Conservation (phyloP, 768 basidiomycete species). For the Termitomyces sp. region DNA sequence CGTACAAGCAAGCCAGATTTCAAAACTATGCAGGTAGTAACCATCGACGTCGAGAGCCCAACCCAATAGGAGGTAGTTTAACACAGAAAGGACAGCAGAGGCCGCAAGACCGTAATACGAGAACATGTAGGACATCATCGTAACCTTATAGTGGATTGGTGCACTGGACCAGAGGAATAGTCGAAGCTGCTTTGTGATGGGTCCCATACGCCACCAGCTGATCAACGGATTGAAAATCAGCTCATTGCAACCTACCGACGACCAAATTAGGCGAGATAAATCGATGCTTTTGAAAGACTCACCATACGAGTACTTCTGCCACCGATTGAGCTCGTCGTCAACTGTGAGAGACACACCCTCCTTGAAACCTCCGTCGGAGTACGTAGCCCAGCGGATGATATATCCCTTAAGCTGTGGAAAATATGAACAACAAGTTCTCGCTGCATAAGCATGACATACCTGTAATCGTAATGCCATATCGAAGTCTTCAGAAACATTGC, state of each 20-base stretch:
- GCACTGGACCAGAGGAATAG: slow-evolving; percentile 72
- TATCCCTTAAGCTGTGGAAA: slow-evolving; percentile 48
- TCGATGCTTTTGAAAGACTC: slow-evolving; percentile 8
- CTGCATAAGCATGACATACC: slow-evolving; percentile 15
- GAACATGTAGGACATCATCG: slow-evolving; percentile 71
- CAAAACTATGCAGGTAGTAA: slow-evolving; percentile 66
- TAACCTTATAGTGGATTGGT: slow-evolving; percentile 80
- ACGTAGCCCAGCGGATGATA: slow-evolving; percentile 81
- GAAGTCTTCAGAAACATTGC: slow-evolving; percentile 79
- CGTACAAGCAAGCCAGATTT: slow-evolving; percentile 70
- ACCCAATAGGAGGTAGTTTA: slow-evolving; percentile 71
- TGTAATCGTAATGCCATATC: slow-evolving; percentile 72
- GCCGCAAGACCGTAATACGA: slow-evolving; percentile 61
- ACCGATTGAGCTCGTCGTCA: slow-evolving; percentile 87
- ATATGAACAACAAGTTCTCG: neutral
- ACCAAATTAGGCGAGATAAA: neutral
- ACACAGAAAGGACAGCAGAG: slow-evolving; percentile 51
- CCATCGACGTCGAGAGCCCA: slow-evolving; percentile 58
- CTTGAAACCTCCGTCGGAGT: slow-evolving; percentile 80
- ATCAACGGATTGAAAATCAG: slow-evolving; percentile 82
- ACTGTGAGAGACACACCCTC: slow-evolving; percentile 88
- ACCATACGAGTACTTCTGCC: slow-evolving; percentile 89
- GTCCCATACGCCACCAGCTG: slow-evolving; percentile 73
- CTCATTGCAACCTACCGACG: slow-evolving; percentile 56
- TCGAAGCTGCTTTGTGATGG: slow-evolving; percentile 77